Evolutionary conservation across 2,329 filamentous ascomycete genomes (phyloP).

Genomic region (Trichoderma lentiforme): DNA sequence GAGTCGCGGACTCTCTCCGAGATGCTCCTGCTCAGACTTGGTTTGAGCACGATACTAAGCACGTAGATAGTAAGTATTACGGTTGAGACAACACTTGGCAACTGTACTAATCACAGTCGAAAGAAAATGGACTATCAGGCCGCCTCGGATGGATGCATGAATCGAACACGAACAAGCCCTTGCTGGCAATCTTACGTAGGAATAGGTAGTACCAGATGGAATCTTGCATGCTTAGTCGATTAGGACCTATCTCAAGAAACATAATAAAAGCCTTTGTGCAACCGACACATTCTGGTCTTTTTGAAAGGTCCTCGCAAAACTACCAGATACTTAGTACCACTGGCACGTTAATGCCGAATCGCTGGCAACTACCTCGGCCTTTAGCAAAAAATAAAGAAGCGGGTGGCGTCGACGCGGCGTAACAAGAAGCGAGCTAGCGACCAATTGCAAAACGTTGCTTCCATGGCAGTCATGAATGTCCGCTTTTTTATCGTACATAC

Average conservation of each 20-base stretch:
- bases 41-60: background rate
- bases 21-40: background rate
- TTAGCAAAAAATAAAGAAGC: background rate
- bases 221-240: background rate
- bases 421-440: background rate
- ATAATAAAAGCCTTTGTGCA: background rate
- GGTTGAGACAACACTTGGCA: background rate
- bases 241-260: background rate
- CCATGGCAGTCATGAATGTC: background rate
- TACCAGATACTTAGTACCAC: background rate
- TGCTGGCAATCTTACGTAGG: background rate
- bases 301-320: background rate
- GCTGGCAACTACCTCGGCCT: background rate
- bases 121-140: background rate
- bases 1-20: background rate
- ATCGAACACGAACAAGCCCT: background rate
- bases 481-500: background rate
- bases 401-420: background rate
- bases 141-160: background rate
- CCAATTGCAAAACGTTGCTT: background rate
- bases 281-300: background rate
- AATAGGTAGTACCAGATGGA: background rate
- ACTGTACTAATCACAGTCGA: background rate
- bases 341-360: background rate
- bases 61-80: background rate